Evolutionary conservation across 805 yeast genomes (phyloP).

Genomic region (Candida maris): DNA sequence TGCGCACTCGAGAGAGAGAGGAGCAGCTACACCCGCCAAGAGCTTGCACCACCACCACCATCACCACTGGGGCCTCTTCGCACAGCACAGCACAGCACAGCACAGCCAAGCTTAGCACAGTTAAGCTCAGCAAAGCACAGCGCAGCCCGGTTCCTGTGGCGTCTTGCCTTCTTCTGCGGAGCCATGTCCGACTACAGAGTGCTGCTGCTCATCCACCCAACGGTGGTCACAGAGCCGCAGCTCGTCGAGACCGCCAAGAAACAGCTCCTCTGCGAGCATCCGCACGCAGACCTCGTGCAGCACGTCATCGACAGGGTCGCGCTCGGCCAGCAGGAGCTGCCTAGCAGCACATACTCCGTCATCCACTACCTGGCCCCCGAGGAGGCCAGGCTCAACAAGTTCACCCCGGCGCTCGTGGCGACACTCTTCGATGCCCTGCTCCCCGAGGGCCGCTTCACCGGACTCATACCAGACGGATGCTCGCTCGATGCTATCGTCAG

Average conservation of each 20-base stretch:
- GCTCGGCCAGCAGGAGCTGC: constrained; percentile 39
- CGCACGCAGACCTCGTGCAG: constrained; percentile 40
- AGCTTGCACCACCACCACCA: no score
- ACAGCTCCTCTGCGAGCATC: constrained; percentile 24
- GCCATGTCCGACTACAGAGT: no score
- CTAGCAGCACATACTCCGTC: constrained; percentile 36
- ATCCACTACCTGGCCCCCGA: constrained; percentile 58
- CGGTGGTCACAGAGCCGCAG: constrained; percentile 55
- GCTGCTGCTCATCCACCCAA: constrained; percentile 61
- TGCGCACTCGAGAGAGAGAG: no score
- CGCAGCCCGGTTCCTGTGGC: no score
- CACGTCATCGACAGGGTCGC: constrained; percentile 58
- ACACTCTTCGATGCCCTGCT: constrained; percentile 39
- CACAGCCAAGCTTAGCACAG: no score
- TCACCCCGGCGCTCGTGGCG: constrained; percentile 44
- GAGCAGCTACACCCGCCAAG: no score
- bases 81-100: no score
- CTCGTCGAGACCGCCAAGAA: constrained; percentile 40
- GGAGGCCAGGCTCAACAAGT: constrained; percentile 37
- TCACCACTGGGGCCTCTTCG: no score
- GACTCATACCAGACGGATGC: constrained; percentile 50
- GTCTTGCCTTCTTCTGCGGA: no score
- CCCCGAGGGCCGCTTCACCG: constrained; percentile 45
- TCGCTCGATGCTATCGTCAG: constrained; percentile 60
- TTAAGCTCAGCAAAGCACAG: no score